Percentiles rank a stretch among this genome's conserved stretches.
Evolutionary conservation across 2,329 filamentous ascomycete genomes (phyloP).

Genomic region (Exophiala aquamarina): DNA sequence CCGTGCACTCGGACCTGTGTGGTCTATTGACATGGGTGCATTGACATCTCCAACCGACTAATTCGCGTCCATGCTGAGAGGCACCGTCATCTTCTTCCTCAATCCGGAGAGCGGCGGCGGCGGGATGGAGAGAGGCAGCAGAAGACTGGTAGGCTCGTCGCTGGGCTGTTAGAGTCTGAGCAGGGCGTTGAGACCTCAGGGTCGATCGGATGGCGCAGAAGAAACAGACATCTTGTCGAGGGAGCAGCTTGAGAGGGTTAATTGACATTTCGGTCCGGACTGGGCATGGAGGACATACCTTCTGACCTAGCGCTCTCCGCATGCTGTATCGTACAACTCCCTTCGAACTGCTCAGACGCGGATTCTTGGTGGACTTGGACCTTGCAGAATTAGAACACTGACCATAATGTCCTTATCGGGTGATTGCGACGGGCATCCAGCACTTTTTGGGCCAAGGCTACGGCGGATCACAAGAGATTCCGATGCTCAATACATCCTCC

Average conservation of each 20-base stretch:
- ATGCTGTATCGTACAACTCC: slow-evolving; percentile 17
- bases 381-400: too few relatives aligned
- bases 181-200: slow-evolving; percentile 25
- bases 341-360: too few relatives aligned
- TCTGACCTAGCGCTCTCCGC: slow-evolving; percentile 19
- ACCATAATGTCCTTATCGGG: too few relatives aligned
- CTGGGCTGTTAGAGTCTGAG: slow-evolving; percentile 21
- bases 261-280: not conserved
- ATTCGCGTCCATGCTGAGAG: slow-evolving; percentile 12
- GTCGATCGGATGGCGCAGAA: slow-evolving; percentile 34
- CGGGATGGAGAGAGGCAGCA: slow-evolving; percentile 29
- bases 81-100: slow-evolving; percentile 27
- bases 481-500: too few relatives aligned
- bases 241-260: slow-evolving; percentile 31
- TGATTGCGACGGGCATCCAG: too few relatives aligned
- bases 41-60: slow-evolving; percentile 19
- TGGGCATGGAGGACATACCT: slow-evolving; percentile 5
- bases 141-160: slow-evolving; percentile 39
- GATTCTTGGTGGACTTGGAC: too few relatives aligned
- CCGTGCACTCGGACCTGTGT: slow-evolving; percentile 28
- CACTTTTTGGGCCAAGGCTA: too few relatives aligned
- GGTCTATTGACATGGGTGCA: slow-evolving; percentile 22
- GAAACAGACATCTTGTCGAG: slow-evolving; percentile 40
- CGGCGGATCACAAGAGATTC: too few relatives aligned
- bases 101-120: slow-evolving; percentile 27